Evolutionary conservation across 2,329 filamentous ascomycete species (phyloP), one percentile per base, ranked within the genome.

Genomic region (Dryadomyces sulphureus): DNA sequence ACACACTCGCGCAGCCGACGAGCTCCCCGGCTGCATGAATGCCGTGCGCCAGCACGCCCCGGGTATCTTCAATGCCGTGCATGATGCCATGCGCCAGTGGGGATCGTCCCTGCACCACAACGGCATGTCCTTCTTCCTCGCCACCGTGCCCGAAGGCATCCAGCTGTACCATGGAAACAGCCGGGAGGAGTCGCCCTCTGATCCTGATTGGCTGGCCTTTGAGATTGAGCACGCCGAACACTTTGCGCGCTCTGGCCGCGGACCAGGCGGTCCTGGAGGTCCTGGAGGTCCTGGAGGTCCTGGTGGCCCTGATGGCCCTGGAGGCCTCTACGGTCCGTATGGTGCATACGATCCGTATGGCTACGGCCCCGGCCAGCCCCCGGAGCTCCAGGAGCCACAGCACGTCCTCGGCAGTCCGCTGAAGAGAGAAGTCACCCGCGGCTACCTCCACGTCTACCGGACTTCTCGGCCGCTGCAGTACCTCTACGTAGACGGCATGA

Each of bases 21-120:
- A 32, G 11, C 16, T 32, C 27, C 16, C 27, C 11, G 27, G 9
- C 27, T 32, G 27, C 27, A 9, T 32, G 16, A 39, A 51, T 7
- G 41, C 36, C 1, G 51, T 51, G 14, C 41, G 44, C 14, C 35
- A 45, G 32, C 47, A 50, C 43, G 51, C 47, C n/a, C 46, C 71
- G 51, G 66, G 72, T 46, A 69, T 81, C 46, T 81, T 81, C 67
- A 79, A 80, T 52, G 65, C 75, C 2, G 63, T 51, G 14, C 46
- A 48, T 21, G 51, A 53, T 22, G 47, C 51, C 5, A 47, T 53
- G 66, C 70, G 82, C 30, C 79, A 87, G 65, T 87, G 79, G 73
- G 82, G 80, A 1, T 82, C 79, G 0, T 78, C 80, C 0, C 56
- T 84, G 4, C 72, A 84, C 47, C 82, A 87, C 59, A 88, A 88